Conservation (phyloP, 1,284 basidiomycete species). For the Violaceomyces palustris region DNA sequence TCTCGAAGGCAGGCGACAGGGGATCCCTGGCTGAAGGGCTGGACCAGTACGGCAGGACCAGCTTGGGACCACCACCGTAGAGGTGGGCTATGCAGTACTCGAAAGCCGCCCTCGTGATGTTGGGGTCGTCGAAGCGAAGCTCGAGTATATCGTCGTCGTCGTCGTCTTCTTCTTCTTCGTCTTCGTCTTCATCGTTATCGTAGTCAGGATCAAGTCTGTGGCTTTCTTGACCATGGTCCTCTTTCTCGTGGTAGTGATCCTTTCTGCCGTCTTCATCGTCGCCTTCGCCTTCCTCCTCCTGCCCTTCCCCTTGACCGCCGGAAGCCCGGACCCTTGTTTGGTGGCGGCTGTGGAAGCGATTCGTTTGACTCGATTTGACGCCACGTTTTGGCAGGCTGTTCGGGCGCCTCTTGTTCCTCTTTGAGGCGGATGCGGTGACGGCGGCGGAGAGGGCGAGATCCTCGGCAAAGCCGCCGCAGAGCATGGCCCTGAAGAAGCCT, state of each 20-base stretch:
- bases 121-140: constrained; percentile 42
- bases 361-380: too few relatives aligned
- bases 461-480: constrained; percentile 39
- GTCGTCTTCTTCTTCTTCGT: too few relatives aligned
- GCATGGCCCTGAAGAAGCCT: constrained; percentile 43
- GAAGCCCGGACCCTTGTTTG: too few relatives aligned
- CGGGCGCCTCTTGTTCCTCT: too few relatives aligned
- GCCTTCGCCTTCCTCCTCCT: too few relatives aligned
- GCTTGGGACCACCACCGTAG: constrained; percentile 37
- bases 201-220: neutral
- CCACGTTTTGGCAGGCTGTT: too few relatives aligned
- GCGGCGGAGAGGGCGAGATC: constrained; percentile 22
- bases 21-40: constrained; percentile 23
- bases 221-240: neutral
- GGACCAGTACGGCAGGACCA: constrained; percentile 41
- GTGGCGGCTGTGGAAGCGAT: too few relatives aligned
- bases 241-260: too few relatives aligned
- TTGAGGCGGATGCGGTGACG: too few relatives aligned
- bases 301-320: too few relatives aligned
- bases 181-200: neutral
- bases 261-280: too few relatives aligned
- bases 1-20: constrained; percentile 61
- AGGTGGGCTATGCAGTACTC: constrained; percentile 45
- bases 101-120: constrained; percentile 43
- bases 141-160: constrained; percentile 14